Evolutionary conservation across 306 rosid genomes (phyloP), one percentile per base, ranked within the genome.

Genomic region (Crotalaria pallida): DNA sequence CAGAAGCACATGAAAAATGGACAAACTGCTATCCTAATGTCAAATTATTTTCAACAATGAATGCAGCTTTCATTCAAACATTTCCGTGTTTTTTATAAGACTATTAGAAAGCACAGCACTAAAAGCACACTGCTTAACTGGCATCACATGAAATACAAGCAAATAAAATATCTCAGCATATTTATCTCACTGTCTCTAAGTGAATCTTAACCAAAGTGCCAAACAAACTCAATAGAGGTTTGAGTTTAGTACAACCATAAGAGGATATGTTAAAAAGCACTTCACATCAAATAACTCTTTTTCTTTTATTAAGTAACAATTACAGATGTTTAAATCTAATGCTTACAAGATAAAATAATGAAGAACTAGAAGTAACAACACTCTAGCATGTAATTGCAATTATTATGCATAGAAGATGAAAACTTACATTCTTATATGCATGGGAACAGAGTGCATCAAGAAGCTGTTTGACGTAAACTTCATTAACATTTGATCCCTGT

Each of bases 371-470:
- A 57, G 52, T 27, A 41, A n/a, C 56, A 64, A 51, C 21, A 36
- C 9, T 65, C 3, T 48, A 4, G 21, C 57, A 57, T 31, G 18
- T 23, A 41, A 29, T 19, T 31, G 49, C 7, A 8, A 36, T 2
- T 24, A 26, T 1, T 34, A 59, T 51, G 53, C 40, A 58, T 49
- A 73, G 61, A 75, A 71, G 40, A 53, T 44, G 71, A 45, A 58
- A 72, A 73, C 88, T 74, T 52, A 91, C 99, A 86, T 95, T 97
- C 78, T 95, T 97, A 77, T 95, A 95, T 13, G 96, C 96, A 50
- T 95, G 99, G 89, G 82, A 95, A 82, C 96, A 87, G 38, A 95
- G 86, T 62, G 97, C 99, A 79, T 96, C 99, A 51, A 95, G 24
- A 76, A 95, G 82, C 53, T 93, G 86, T 83, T 96, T 82, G 15